Evolutionary conservation across 768 basidiomycete genomes (phyloP), one percentile per base, ranked within the genome.

Genomic region (Russula brevipes): DNA sequence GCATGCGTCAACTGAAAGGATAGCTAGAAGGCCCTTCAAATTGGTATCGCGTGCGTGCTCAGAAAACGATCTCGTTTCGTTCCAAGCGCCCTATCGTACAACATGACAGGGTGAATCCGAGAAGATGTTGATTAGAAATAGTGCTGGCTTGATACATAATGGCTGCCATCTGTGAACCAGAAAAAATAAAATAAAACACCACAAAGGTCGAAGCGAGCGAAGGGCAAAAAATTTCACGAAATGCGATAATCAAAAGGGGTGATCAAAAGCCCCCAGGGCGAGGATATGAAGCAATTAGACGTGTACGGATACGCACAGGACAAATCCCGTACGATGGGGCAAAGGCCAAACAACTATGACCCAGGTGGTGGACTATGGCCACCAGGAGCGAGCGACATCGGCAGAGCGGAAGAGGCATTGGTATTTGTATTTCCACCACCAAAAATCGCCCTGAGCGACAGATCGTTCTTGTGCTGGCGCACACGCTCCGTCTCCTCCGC

Each of bases 391-490:
- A 4, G 30, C 11, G 30, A 11, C 14, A 30, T 17, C 45, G 44
- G 6, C 16, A 16, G 35, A 19, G 59, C 5, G 17, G 60, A 19
- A 24, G 47, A 5, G 66, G 41, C 64, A 69, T 38, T 59, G 24
- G 24, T 24, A 24, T 24, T 24, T 24, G 24, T 24, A 24, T 24
- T 24, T 24, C 24, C 24, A 3, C 76, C 78, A 39, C 72, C 81
- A 72, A 94, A 94, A 91, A 98, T 96, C 36, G 90, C 89, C 77
- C 88, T 94, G 67, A 98, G 76, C 24, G 91, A 86, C 76, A 85
- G 74, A 57, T 94, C 94, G 71, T 90, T 92, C 74, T 85, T 80
- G 72, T 84, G 85, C 79, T 94, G 89, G 69, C 95, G 79, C 68
- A 95, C 81, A 60, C 96, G 80, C 76, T 99, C 96, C 30, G 78